A percentile compares a stretch with the other conserved stretches of the same genome.
phyloP scores from a whole-genome alignment of 345 rosid species.

The Brassica nigra region DNA sequence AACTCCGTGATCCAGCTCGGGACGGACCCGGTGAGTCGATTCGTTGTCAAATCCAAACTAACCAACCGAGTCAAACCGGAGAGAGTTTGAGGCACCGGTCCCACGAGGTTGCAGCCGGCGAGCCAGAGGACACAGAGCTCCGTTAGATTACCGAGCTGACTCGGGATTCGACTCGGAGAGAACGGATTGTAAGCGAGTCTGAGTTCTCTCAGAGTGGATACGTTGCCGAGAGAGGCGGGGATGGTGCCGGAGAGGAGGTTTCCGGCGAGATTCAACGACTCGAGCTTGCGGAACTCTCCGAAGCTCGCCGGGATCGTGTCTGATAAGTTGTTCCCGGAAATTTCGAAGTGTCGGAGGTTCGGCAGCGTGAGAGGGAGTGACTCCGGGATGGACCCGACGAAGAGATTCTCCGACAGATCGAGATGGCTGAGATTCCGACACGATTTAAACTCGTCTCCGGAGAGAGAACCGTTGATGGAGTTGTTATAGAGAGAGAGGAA shows the following conservation, averaged over 20 bases:
- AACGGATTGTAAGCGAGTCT: conserved; percentile 65
- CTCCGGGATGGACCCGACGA: conserved; percentile 61
- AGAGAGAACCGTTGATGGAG: conserved; percentile 64
- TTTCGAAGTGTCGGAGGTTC: conserved; percentile 44
- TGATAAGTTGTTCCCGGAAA: conserved; percentile 64
- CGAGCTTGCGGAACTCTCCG: conserved; percentile 54
- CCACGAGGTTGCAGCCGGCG: conserved; percentile 50
- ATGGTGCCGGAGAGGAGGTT: conserved; percentile 62
- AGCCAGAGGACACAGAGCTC: conserved; percentile 68
- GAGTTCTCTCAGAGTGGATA: conserved; percentile 58
- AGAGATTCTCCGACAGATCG: conserved; percentile 46
- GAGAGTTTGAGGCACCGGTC: conserved; percentile 57
- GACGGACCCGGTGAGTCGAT: conserved; percentile 63
- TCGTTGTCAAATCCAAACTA: conserved; percentile 57
- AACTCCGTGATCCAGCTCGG: conserved; percentile 62
- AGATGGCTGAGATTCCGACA: conserved; percentile 56
- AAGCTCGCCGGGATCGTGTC: conserved; percentile 58
- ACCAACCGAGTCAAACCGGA: conserved; percentile 44
- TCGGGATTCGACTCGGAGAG: conserved; percentile 51
- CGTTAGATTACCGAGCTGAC: conserved; percentile 55
- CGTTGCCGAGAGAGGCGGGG: conserved; percentile 59
- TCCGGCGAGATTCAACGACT: conserved; percentile 50
- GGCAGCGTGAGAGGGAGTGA: conserved; percentile 55
- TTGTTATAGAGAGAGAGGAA: conserved; percentile 53
- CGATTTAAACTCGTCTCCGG: conserved; percentile 45